Percentiles rank a stretch among this genome's conserved stretches.
These are phyloP conservation scores for Aspergillus affinis DNA, from an alignment of 495 filamentous ascomycete species.

Conservation along the genomic window DNA sequence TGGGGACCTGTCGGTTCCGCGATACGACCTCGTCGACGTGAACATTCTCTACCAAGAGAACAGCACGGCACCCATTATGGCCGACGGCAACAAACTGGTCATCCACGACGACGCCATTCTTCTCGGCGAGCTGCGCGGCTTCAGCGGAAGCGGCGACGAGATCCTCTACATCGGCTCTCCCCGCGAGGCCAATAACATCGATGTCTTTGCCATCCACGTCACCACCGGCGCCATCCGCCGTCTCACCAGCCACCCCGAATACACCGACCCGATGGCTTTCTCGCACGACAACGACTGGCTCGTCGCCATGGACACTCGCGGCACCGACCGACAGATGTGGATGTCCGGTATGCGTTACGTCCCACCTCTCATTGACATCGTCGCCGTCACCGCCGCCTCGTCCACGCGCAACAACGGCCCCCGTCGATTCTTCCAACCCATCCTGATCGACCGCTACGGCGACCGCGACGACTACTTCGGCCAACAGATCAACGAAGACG, in stretches of 20 bases:
- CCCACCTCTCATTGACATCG: slow-evolving; percentile 18
- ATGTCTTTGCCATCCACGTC: slow-evolving; percentile 20
- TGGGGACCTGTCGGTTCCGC: too few species aligned
- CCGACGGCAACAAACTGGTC: too few species aligned
- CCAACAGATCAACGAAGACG: too few species aligned
- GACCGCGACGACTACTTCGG: slow-evolving; percentile 6
- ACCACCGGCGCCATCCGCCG: slow-evolving; percentile 20
- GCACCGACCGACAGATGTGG: too few species aligned
- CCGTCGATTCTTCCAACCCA: slow-evolving; percentile 25
- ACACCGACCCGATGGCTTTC: slow-evolving; percentile 21
- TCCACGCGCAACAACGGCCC: slow-evolving; percentile 22
- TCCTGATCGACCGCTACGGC: slow-evolving; percentile 17
- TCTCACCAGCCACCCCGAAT: slow-evolving; percentile 23
- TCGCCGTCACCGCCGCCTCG: slow-evolving; percentile 12
- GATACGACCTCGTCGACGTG: too few species aligned
- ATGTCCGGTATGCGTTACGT: neutral
- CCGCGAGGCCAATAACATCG: slow-evolving; percentile 21
- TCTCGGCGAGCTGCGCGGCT: slow-evolving; percentile 22
- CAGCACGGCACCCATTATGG: too few species aligned
- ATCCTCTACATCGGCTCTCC: slow-evolving; percentile 20
- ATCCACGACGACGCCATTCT: slow-evolving; percentile 16
- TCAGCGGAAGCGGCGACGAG: slow-evolving; percentile 20
- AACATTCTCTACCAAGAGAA: too few species aligned
- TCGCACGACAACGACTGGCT: slow-evolving; percentile 14
- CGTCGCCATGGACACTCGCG: too few species aligned